A percentile compares a stretch with the other conserved stretches of the same genome.
Evolutionary conservation across 768 basidiomycete genomes (phyloP).

Genomic region (Tylopilus rubrobrunneus): DNA sequence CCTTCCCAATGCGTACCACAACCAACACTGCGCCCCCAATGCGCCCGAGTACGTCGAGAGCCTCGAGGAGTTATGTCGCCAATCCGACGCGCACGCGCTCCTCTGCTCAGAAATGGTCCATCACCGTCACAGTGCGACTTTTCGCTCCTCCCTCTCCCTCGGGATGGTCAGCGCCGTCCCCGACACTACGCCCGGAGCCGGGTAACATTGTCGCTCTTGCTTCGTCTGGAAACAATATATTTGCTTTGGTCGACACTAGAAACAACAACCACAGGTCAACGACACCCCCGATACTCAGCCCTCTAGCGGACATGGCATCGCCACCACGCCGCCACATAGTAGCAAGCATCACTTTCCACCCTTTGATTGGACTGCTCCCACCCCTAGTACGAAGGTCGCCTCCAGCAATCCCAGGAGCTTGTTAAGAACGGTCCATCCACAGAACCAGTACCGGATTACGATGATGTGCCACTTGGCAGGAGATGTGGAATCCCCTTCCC

Average conservation of each 20-base stretch:
- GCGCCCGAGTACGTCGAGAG: conserved; percentile 76
- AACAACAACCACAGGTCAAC: conserved; percentile 5
- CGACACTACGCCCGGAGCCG: no score
- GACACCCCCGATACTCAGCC: conserved; percentile 1
- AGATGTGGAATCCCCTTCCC: conserved; percentile 15
- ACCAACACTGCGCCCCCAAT: conserved; percentile 47
- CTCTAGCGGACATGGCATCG: not conserved
- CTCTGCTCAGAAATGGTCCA: conserved; percentile 68
- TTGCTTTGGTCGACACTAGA: no score
- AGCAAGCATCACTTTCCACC: conserved; percentile 7
- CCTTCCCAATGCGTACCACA: conserved; percentile 93
- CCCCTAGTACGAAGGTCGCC: no score
- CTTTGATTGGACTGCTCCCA: no score
- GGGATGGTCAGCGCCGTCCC: no score
- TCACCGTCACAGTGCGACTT: no score
- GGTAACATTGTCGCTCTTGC: no score
- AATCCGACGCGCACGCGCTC: conserved; percentile 82
- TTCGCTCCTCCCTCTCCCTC: no score
- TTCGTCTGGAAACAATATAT: no score
- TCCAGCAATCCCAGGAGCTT: conserved; percentile 30
- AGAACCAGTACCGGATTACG: no score
- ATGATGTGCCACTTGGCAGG: conserved; percentile 23
- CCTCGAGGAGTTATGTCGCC: conserved; percentile 55
- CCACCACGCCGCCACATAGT: not conserved
- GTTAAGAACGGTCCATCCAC: conserved; percentile 32